phyloP scores from a whole-genome alignment of 1,284 basidiomycete genomes.

The Boletus semigastroideus region DNA sequence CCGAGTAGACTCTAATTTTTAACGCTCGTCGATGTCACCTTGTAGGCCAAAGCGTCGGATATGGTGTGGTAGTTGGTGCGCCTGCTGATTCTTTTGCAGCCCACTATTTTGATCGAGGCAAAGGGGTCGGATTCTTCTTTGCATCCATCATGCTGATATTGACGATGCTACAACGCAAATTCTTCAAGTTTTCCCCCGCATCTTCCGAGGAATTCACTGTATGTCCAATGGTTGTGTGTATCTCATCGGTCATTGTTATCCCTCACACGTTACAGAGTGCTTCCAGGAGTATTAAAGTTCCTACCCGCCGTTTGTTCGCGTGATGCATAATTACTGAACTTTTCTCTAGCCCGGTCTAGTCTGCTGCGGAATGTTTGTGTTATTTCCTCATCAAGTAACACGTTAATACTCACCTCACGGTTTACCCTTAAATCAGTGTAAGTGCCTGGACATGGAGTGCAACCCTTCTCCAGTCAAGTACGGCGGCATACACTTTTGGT shows the following conservation, averaged over 20 bases:
- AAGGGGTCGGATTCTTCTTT: conserved; percentile 53
- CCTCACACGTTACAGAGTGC: conserved; percentile 33
- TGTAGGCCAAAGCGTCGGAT: conserved; percentile 46
- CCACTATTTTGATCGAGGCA: neutral
- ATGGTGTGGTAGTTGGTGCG: conserved; percentile 50
- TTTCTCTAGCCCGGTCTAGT: conserved; percentile 59
- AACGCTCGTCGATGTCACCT: neutral
- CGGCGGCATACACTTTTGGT: conserved; percentile 55
- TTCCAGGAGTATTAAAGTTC: conserved; percentile 49
- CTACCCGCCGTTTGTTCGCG: neutral
- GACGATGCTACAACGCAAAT: conserved; percentile 47
- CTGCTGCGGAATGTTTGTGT: conserved; percentile 53
- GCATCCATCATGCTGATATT: conserved; percentile 46
- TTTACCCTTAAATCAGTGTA: conserved; percentile 42
- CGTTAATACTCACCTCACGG: neutral
- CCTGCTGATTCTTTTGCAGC: neutral
- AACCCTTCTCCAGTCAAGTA: conserved; percentile 57
- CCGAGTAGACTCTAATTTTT: neutral
- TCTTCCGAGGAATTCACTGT: conserved; percentile 60
- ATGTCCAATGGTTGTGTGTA: neutral
- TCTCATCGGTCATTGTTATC: neutral
- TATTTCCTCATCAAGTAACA: neutral
- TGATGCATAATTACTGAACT: conserved; percentile 18
- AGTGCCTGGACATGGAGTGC: conserved; percentile 61
- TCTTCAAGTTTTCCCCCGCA: conserved; percentile 45